phyloP scores from a whole-genome alignment of 768 basidiomycete species.

The Coprinopsis marcescibilis region DNA sequence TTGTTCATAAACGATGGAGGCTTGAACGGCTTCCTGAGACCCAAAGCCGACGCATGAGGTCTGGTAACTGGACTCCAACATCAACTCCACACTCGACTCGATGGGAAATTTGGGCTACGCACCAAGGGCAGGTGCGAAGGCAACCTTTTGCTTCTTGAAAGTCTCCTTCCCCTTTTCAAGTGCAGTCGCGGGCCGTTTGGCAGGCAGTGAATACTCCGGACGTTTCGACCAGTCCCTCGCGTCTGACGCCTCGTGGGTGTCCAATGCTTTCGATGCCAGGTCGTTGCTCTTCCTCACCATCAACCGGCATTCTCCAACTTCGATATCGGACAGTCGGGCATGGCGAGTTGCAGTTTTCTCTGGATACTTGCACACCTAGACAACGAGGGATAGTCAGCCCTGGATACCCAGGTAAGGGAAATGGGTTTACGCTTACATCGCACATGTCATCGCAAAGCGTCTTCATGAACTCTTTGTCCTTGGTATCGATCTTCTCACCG shows the following conservation, averaged over 20 bases:
- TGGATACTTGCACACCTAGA: constrained; percentile 76
- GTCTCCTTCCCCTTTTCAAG: constrained; percentile 9
- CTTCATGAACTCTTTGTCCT: constrained; percentile 37
- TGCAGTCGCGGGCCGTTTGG: background rate
- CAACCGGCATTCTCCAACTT: constrained; percentile 14
- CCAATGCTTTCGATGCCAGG: background rate
- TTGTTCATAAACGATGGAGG: constrained; percentile 26
- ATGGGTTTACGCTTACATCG: constrained; percentile 46
- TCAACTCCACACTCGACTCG: background rate
- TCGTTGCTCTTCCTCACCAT: background rate
- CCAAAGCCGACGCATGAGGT: constrained; percentile 34
- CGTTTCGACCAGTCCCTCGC: background rate
- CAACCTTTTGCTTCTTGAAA: constrained; percentile 30
- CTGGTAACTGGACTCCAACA: constrained; percentile 32
- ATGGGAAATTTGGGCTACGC: constrained; percentile 1
- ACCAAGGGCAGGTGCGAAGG: constrained; percentile 29
- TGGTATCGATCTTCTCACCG: constrained; percentile 57
- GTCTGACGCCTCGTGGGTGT: background rate
- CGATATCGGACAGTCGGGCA: constrained; percentile 40
- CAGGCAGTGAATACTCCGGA: background rate
- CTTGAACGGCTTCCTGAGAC: constrained; percentile 46
- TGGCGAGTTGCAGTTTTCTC: constrained; percentile 53
- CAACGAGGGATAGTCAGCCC: no score
- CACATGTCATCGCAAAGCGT: constrained; percentile 73
- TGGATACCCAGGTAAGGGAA: no score